Percentiles rank a stretch among this genome's conserved stretches.
phyloP scores from a whole-genome alignment of 176 grass and related monocot genomes.

The Carex parvula region DNA sequence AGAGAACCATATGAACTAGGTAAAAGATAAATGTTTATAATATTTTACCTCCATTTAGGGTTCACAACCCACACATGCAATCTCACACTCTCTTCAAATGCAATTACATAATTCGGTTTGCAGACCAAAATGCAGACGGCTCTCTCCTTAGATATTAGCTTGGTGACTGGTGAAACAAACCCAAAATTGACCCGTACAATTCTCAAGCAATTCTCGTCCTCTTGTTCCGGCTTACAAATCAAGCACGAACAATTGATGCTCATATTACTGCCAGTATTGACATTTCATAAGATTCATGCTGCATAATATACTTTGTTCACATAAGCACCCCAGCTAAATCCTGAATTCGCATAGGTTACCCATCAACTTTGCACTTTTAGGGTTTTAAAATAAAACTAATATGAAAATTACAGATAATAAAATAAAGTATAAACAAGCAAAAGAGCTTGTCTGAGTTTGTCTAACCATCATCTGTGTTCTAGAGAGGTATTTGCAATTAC shows the following conservation, averaged over 20 bases:
- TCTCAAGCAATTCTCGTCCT: constrained; percentile 55
- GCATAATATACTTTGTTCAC: background rate
- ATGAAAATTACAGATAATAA: background rate
- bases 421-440: background rate
- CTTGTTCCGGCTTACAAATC: constrained; percentile 44
- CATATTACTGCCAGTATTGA: constrained; percentile 41
- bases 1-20: background rate
- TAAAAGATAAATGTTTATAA: background rate
- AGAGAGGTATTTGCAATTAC: background rate
- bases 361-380: background rate
- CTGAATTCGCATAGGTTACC: background rate
- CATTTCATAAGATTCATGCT: constrained; percentile 16
- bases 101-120: constrained; percentile 72
- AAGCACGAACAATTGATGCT: constrained; percentile 54
- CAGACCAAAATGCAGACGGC: constrained; percentile 60
- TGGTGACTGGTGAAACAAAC: constrained; percentile 56
- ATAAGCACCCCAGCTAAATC: background rate
- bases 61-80: constrained; percentile 83
- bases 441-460: background rate
- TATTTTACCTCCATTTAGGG: constrained; percentile 59
- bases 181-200: constrained; percentile 67
- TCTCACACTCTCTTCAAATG: constrained; percentile 49
- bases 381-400: background rate
- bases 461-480: background rate
- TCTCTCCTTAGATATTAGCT: constrained; percentile 50